A percentile compares a stretch with the other conserved stretches of the same genome.
phyloP scores from a whole-genome alignment of 441 rosid species.

The Aquilaria agallochum region DNA sequence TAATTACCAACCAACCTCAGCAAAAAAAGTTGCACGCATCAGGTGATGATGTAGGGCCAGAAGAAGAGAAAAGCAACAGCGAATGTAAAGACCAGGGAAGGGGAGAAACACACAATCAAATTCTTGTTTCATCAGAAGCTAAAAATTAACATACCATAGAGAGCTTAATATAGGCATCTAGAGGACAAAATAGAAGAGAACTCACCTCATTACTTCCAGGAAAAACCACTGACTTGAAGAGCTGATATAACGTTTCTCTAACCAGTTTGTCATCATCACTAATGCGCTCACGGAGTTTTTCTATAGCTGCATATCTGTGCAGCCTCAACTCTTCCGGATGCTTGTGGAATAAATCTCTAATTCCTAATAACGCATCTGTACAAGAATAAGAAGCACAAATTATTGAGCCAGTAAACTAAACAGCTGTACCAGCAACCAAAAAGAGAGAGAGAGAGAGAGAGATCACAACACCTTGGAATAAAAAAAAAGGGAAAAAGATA shows the following conservation, averaged over 20 bases:
- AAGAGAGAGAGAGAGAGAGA: background rate
- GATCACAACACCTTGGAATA: background rate
- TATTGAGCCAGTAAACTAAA: slow-evolving; percentile 4
- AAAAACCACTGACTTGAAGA: slow-evolving; percentile 59
- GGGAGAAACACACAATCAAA: too few species aligned
- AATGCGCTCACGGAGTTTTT: slow-evolving; percentile 64
- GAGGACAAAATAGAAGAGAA: slow-evolving; percentile 4
- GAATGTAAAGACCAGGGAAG: too few species aligned
- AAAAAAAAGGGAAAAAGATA: background rate
- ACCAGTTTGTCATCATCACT: slow-evolving; percentile 65
- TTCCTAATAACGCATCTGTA: slow-evolving; percentile 76
- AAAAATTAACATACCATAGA: too few species aligned
- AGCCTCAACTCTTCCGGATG: slow-evolving; percentile 63
- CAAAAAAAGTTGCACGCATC: too few species aligned
- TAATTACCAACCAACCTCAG: too few species aligned
- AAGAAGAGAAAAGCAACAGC: too few species aligned
- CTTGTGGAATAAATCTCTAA: slow-evolving; percentile 58
- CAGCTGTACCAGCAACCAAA: background rate
- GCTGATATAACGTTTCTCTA: slow-evolving; percentile 55
- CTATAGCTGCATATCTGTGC: slow-evolving; percentile 52
- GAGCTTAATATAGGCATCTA: too few species aligned
- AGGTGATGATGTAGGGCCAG: too few species aligned
- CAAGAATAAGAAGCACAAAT: slow-evolving; percentile 11
- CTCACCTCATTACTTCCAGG: slow-evolving; percentile 78
- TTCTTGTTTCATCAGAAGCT: too few species aligned